phyloP scores from a whole-genome alignment of 768 basidiomycete genomes.

The Serendipita vermifera region DNA sequence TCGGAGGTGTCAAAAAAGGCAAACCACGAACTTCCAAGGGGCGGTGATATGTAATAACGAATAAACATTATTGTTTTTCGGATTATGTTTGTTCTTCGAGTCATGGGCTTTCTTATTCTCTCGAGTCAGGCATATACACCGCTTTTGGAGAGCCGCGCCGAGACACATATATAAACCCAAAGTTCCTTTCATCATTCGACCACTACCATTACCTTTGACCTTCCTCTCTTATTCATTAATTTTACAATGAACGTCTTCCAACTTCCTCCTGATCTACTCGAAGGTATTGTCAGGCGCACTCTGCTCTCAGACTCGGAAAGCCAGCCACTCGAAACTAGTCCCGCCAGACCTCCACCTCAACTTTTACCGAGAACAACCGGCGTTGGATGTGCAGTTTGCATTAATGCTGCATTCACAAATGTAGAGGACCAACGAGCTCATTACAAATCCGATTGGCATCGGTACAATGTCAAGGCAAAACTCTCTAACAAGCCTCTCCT shows the following conservation, averaged over 20 bases:
- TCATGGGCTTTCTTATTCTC: no score
- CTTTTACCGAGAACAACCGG: slow-evolving; percentile 27
- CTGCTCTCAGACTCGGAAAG: slow-evolving; percentile 32
- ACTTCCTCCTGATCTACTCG: slow-evolving; percentile 54
- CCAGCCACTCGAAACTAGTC: neutral
- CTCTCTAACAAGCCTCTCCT: slow-evolving; percentile 51
- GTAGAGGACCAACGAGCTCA: slow-evolving; percentile 76
- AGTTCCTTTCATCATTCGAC: no score
- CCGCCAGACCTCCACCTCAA: slow-evolving; percentile 17
- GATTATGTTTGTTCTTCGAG: no score
- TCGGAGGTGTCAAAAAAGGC: slow-evolving; percentile 28
- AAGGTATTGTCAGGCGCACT: slow-evolving; percentile 56
- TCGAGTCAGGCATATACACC: no score
- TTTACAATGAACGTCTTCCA: slow-evolving; percentile 43
- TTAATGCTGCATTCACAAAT: slow-evolving; percentile 52
- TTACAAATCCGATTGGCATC: slow-evolving; percentile 94
- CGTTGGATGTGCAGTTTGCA: slow-evolving; percentile 58
- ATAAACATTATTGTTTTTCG: no score
- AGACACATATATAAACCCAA: no score
- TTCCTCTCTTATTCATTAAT: no score
- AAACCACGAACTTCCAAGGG: no score
- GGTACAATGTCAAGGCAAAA: slow-evolving; percentile 86
- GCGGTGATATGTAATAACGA: no score
- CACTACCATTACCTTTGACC: no score
- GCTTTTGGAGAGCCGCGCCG: no score